Evolutionary conservation across 176 grass and related monocot genomes (phyloP).

Genomic region (Saccharum officinarum): DNA sequence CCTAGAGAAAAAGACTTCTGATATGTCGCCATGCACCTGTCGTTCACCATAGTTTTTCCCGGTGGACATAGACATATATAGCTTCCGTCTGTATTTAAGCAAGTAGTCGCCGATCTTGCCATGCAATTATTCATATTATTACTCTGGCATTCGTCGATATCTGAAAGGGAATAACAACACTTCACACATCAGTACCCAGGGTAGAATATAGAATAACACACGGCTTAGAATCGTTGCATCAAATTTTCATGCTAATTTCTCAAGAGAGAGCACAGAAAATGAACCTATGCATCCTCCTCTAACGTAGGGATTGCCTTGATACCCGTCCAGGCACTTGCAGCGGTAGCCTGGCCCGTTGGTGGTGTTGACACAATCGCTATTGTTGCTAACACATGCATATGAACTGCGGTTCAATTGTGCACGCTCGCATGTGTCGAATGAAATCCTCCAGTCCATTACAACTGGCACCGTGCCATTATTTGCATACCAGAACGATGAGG

Average conservation of each 20-base stretch:
- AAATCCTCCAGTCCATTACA: slow-evolving; percentile 26
- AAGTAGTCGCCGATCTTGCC: too few relatives aligned
- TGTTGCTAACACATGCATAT: neutral
- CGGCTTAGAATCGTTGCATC: too few relatives aligned
- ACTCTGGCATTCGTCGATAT: too few relatives aligned
- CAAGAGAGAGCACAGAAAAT: neutral
- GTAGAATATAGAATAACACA: too few relatives aligned
- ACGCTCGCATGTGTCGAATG: neutral
- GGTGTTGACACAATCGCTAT: neutral
- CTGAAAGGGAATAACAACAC: too few relatives aligned
- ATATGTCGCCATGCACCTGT: too few relatives aligned
- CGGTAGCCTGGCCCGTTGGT: neutral
- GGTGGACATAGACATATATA: too few relatives aligned
- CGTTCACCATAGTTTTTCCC: too few relatives aligned
- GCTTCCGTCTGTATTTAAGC: too few relatives aligned
- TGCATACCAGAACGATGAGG: neutral
- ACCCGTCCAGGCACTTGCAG: neutral
- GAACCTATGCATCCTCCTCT: slow-evolving; percentile 6
- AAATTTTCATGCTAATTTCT: neutral
- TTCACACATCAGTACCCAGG: too few relatives aligned
- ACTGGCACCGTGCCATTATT: neutral
- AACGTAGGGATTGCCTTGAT: slow-evolving; percentile 7
- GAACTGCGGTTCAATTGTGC: neutral
- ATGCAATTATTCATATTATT: too few relatives aligned
- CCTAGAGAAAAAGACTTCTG: too few relatives aligned